A percentile compares a stretch with the other conserved stretches of the same genome.
phyloP scores from a whole-genome alignment of 1,284 basidiomycete genomes.

The Pterulicium gracile region DNA sequence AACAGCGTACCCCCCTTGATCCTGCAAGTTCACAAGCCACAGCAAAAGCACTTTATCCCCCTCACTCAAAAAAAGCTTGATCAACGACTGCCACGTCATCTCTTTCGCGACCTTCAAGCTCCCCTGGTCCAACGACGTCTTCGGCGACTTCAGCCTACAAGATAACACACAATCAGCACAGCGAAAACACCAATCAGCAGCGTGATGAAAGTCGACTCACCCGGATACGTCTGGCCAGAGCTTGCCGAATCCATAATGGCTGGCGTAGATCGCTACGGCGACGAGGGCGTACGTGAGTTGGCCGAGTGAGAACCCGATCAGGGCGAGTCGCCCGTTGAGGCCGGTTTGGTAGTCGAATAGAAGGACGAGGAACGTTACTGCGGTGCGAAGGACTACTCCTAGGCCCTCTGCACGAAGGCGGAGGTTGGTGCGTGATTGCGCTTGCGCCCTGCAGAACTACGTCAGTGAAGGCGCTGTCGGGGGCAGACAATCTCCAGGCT shows the following conservation, averaged over 20 bases:
- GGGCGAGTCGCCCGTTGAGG: slow-evolving; percentile 32
- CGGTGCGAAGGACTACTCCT: slow-evolving; percentile 67
- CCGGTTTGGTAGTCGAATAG: slow-evolving; percentile 26
- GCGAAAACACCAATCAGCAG: not conserved
- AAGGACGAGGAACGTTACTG: slow-evolving; percentile 59
- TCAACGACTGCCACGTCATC: slow-evolving; percentile 77
- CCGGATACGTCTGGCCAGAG: slow-evolving; percentile 14
- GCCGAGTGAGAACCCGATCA: slow-evolving; percentile 77
- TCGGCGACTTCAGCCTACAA: slow-evolving; percentile 8
- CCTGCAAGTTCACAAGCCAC: slow-evolving; percentile 67
- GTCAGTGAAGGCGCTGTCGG: too few species aligned
- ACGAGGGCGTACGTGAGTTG: slow-evolving; percentile 61
- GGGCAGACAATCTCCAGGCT: too few species aligned
- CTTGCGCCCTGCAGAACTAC: not conserved
- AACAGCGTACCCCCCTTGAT: slow-evolving; percentile 90
- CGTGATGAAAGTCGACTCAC: too few species aligned
- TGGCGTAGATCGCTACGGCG: slow-evolving; percentile 26
- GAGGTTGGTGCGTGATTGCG: slow-evolving; percentile 34
- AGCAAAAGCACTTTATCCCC: slow-evolving; percentile 89
- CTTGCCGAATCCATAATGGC: slow-evolving; percentile 16
- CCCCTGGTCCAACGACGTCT: not conserved
- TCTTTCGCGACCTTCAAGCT: slow-evolving; percentile 22
- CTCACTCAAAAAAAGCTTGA: slow-evolving; percentile 94
- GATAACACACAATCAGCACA: not conserved
- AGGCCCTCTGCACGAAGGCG: slow-evolving; percentile 77